Conservation (phyloP, 441 rosid genomes). For the Adansonia rubrostipa region DNA sequence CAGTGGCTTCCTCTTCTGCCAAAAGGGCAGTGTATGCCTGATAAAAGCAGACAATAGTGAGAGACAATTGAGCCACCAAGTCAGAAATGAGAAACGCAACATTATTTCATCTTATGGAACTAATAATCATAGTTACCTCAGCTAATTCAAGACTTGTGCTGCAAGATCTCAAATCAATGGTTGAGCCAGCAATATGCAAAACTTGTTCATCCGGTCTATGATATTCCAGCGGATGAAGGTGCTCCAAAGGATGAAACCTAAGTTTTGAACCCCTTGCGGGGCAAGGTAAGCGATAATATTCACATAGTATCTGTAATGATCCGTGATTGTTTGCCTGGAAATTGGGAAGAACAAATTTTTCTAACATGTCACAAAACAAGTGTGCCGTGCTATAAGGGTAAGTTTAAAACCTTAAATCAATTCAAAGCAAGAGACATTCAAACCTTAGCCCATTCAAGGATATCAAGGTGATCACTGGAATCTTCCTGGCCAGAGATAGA, state of each 20-base stretch:
- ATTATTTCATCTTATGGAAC: constrained; percentile 13
- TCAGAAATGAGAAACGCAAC: constrained; percentile 4
- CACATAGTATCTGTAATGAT: constrained; percentile 77
- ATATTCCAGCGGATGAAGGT: constrained; percentile 83
- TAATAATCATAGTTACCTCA: constrained; percentile 57
- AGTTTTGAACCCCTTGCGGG: constrained; percentile 78
- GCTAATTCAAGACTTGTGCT: constrained; percentile 70
- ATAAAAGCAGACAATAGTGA: constrained; percentile 33
- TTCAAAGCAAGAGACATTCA: constrained; percentile 24
- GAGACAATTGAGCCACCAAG: constrained; percentile 15
- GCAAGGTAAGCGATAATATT: constrained; percentile 65
- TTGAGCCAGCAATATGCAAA: constrained; percentile 65
- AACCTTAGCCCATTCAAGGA: constrained; percentile 98
- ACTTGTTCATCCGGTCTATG: constrained; percentile 68
- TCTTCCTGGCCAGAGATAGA: constrained; percentile 91
- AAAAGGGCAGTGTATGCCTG: constrained; percentile 75
- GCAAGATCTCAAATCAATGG: constrained; percentile 72
- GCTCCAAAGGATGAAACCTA: constrained; percentile 88
- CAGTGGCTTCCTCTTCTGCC: constrained; percentile 89
- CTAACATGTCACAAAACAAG: not conserved
- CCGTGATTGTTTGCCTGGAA: constrained; percentile 83
- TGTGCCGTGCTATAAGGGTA: not conserved
- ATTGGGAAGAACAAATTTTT: not conserved
- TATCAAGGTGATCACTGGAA: constrained; percentile 60
- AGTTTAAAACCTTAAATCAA: constrained; percentile 16